Base-by-base conservation (phyloP, 1,139 yeast genomes). In the Saccharomycopsis crataegensis region DNA sequence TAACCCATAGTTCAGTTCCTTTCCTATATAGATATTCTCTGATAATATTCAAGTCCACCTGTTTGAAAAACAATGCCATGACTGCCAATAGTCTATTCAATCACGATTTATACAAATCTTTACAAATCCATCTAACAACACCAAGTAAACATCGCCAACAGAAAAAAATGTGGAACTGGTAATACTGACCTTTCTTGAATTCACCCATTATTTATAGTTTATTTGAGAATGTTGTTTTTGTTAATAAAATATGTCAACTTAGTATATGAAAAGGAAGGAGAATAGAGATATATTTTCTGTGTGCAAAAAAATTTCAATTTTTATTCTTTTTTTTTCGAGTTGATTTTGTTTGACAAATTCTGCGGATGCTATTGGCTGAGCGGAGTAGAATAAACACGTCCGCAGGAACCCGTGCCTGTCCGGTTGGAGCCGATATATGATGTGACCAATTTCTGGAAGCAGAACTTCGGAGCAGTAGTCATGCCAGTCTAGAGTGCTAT, bases 161-260 rank as follows among this genome's bases (percentile, higher is more conserved):
- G 41, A 37, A 37, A 37, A 12, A 37, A n/a, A 37, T 12, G 16
- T 37, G 4, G 41, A 37, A 37, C 3, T 37, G 4, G 41, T 5
- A 42, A 42, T 17, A 53, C 56, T n/a, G 40, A 53, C 56, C 57
- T 54, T 51, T 34, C 43, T 55, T 55, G 56, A 49, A 55, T 55
- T 55, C 58, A 53, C 54, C 58, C 58, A 55, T 55, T 37, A 17
- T 55, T 17, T 11, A 40, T 48, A 8, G n/a, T 31, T 36, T 16
- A 11, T 51, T 34, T 9, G 42, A 14, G 3, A 42, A 22, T 42
- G 3, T 42, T 14, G 3, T 14, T 9, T 9, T n/a, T 36, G 22
- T 17, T 9, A 40, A 36, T 44, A 33, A 37, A 11, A 32, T 38
- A 4, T n/a, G 46, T 32, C 12, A 38, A 8, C 31, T 6, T 12